Evolutionary conservation across 148 eudicot genomes (phyloP).

Genomic region (Nyssa sinensis): DNA sequence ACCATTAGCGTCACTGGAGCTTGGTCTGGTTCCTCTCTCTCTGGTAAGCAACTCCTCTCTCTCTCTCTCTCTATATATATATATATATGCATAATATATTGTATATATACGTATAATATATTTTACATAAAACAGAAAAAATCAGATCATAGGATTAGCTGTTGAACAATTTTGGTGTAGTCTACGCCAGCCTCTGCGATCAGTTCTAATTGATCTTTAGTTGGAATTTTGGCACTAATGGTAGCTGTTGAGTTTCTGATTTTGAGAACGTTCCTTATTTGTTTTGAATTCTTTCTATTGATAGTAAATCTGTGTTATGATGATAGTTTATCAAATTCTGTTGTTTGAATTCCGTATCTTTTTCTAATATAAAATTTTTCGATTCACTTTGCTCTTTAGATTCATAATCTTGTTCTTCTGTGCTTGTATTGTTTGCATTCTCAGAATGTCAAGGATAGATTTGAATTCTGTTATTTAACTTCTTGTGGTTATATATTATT

Average conservation of each 20-base stretch:
- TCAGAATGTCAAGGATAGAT: no score
- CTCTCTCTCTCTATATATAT: neutral
- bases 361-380: neutral
- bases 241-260: neutral
- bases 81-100: neutral
- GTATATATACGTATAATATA: neutral
- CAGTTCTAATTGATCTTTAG: neutral
- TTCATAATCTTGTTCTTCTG: no score
- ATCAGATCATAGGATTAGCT: neutral
- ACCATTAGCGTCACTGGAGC: neutral
- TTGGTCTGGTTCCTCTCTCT: neutral
- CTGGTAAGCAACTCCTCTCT: slow-evolving; percentile 7
- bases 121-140: no score
- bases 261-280: neutral
- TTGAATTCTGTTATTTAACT: neutral
- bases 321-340: neutral
- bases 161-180: neutral
- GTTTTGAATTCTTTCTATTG: neutral
- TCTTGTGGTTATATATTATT: neutral
- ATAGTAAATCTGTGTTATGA: neutral
- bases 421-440: no score
- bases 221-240: neutral
- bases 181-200: neutral
- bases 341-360: neutral
- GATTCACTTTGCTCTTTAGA: no score